Base-by-base conservation (phyloP, 1,284 basidiomycete species). In the Fistulina hepatica region DNA sequence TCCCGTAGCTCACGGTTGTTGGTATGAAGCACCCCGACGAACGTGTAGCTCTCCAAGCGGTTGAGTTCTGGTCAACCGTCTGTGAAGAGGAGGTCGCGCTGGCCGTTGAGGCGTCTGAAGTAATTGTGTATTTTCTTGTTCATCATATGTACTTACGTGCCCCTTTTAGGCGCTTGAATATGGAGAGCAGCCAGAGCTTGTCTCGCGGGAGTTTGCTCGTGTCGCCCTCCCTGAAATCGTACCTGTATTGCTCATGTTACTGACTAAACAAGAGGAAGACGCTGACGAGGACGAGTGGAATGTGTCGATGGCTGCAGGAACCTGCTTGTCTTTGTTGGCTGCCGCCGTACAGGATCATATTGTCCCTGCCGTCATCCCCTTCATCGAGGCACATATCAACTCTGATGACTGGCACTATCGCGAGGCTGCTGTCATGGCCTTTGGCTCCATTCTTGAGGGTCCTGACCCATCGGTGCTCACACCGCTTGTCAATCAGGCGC, bases 271-370 rank as follows among this genome's bases (percentile, higher is more conserved):
- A 61, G 89, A 94, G 52, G 95, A 97, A 56, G 92, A 97, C 48
- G 91, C 90, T 1, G 93, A 95, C 42, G 94, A 97, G 49, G 95
- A 97, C 52, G 95, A 99, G 59, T 99, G 94, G 95, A 95, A 94
- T 52, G 81, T 94, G 31, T 82, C 91, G 20, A 97, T 97, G 91
- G 90, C 95, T 13, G 92, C 91, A n/a, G 91, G 84, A 17, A 93
- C 90, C 2, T 97, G 92, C 58, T 69, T 98, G 34, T 72, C 78
- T 25, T 78, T 93, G 27, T 76, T 98, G 40, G 90, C 95, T 0
- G 81, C 82, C 48, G 88, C 92, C 25, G 91, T 97, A 11, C 76
- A 84, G 41, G 94, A 98, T 57, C 69, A 75, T 16, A 88, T 99
- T 48, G 94, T 98, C 7, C 77, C 84, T 5, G 78, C 82, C 5